phyloP scores from a whole-genome alignment of 768 basidiomycete genomes.

The Xerocomus potaroensis region DNA sequence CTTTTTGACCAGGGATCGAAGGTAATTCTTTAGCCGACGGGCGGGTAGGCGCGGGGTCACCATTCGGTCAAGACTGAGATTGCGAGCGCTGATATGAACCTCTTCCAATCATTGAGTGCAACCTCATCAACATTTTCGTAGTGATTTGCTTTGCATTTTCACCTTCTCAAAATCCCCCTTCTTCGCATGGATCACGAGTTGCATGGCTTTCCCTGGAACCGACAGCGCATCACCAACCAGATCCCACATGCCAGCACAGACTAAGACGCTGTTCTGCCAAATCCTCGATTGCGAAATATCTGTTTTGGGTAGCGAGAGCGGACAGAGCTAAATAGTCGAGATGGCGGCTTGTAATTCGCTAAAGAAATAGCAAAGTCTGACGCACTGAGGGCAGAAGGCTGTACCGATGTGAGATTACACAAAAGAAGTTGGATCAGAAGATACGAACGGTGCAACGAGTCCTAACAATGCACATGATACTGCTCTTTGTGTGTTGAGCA shows the following conservation, averaged over 20 bases:
- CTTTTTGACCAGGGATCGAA: conserved; percentile 15
- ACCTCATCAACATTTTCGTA: conserved; percentile 21
- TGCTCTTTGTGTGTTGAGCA: conserved; percentile 60
- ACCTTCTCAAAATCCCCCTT: conserved; percentile 1
- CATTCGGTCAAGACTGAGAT: conserved; percentile 16
- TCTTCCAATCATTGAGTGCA: conserved; percentile 29
- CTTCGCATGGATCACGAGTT: conserved; percentile 36
- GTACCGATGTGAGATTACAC: conserved; percentile 42
- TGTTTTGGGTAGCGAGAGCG: conserved; percentile 25
- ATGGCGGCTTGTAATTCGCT: conserved; percentile 30
- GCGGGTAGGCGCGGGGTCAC: neutral
- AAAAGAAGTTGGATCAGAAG: conserved; percentile 48
- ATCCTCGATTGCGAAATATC: conserved; percentile 42
- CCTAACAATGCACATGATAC: conserved; percentile 57
- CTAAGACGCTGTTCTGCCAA: conserved; percentile 52
- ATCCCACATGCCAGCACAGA: conserved; percentile 53
- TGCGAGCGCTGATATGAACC: conserved; percentile 22
- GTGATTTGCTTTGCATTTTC: conserved; percentile 11
- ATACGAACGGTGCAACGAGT: conserved; percentile 42
- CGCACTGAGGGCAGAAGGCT: conserved; percentile 2
- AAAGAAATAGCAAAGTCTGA: conserved; percentile 2
- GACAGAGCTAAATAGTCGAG: conserved; percentile 31
- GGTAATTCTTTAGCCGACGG: conserved; percentile 2
- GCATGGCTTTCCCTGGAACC: conserved; percentile 47
- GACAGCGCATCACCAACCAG: conserved; percentile 45